Conservation (phyloP, 163 green algal species). For the Volvox carteri region DNA sequence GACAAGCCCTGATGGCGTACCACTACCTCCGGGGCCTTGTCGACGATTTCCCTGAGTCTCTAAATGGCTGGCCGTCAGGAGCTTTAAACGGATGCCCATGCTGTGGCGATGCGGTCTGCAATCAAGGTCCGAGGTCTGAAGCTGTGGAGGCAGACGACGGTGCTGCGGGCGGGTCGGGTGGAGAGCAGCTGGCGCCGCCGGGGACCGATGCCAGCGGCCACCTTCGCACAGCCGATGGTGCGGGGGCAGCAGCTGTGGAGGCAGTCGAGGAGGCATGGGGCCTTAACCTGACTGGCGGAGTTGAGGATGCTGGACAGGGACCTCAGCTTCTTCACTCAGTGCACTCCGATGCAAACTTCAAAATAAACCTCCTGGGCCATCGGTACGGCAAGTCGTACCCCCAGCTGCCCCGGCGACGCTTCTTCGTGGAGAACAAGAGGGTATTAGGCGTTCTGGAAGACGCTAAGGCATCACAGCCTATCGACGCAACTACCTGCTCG, state of each 20-base stretch:
- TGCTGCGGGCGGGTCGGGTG: neutral
- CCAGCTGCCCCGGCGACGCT: neutral
- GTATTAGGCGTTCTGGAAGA: neutral
- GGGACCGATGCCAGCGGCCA: no score
- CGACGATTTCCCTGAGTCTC: neutral
- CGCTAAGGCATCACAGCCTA: neutral
- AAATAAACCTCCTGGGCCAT: neutral
- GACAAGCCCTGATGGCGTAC: neutral
- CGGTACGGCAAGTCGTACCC: neutral
- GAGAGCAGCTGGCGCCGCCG: no score
- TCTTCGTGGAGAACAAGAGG: neutral
- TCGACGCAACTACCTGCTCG: neutral
- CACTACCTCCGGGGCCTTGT: neutral
- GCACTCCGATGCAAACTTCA: conserved; percentile 29
- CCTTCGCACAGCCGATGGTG: neutral
- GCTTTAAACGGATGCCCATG: neutral
- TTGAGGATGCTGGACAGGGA: neutral
- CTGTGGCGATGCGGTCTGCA: neutral
- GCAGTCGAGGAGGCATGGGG: neutral
- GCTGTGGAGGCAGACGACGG: neutral
- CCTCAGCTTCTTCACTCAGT: neutral
- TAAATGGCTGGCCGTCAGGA: neutral
- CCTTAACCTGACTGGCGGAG: neutral
- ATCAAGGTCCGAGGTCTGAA: no score
- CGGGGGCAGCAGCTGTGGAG: neutral